A percentile compares a stretch with the other conserved stretches of the same genome.
Conservation (phyloP, 108 stramenopile species). For the Bacterosira constricta region DNA sequence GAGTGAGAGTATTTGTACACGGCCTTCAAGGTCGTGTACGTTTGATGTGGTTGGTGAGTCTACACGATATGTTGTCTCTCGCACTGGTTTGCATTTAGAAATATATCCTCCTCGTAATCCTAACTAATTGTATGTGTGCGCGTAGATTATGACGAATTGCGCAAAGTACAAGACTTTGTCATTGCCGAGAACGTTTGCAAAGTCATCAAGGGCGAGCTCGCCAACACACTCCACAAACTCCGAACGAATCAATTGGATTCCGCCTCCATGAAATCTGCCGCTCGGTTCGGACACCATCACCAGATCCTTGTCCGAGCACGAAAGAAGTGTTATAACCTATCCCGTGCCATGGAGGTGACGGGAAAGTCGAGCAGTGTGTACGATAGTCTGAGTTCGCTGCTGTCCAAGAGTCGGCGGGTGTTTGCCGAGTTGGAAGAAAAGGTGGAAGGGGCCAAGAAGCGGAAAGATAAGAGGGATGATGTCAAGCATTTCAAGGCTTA, state of each 20-base stretch:
- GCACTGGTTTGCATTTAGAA: too few species aligned
- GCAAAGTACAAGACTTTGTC: slow-evolving; percentile 5
- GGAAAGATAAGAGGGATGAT: slow-evolving; percentile 35
- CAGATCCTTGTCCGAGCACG: slow-evolving; percentile 36
- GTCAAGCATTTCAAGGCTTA: slow-evolving; percentile 41
- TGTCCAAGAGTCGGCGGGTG: slow-evolving; percentile 24
- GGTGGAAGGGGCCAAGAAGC: slow-evolving; percentile 1
- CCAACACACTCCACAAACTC: slow-evolving; percentile 25
- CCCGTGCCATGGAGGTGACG: neutral
- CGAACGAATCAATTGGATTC: slow-evolving; percentile 6
- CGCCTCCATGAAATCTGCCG: neutral
- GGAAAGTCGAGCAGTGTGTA: slow-evolving; percentile 20
- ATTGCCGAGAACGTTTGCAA: slow-evolving; percentile 29
- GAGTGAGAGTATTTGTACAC: slow-evolving; percentile 5
- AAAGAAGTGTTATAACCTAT: slow-evolving; percentile 13
- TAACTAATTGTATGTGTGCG: neutral
- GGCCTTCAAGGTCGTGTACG: neutral
- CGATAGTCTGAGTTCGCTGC: slow-evolving; percentile 5
- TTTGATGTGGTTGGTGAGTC: slow-evolving; percentile 13
- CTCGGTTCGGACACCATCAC: slow-evolving; percentile 39
- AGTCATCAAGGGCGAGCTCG: slow-evolving; percentile 22
- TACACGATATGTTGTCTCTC: neutral
- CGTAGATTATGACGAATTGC: neutral
- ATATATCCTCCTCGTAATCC: neutral
- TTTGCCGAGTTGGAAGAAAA: slow-evolving; percentile 23